These are phyloP conservation scores for Aspergillus puulaauensis DNA, from an alignment of 2,329 filamentous ascomycete genomes.

Conservation along the genomic window DNA sequence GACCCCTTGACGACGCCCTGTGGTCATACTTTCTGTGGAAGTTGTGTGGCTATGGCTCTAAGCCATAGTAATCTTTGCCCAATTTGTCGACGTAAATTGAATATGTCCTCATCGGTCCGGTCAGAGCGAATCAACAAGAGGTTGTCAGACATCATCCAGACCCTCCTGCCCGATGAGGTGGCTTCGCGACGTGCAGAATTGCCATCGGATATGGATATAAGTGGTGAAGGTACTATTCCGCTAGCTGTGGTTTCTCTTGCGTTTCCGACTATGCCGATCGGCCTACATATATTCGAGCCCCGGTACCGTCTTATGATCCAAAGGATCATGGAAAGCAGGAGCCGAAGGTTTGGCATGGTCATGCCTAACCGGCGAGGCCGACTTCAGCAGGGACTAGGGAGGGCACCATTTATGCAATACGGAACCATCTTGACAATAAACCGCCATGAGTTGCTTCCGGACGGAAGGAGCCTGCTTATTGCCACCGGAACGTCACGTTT, in stretches of 20 bases:
- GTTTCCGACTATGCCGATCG: conserved; percentile 80
- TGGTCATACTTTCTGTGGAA: conserved; percentile 85
- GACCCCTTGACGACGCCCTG: conserved; percentile 83
- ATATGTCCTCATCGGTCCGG: conserved; percentile 51
- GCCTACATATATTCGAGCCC: conserved; percentile 90
- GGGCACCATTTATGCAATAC: conserved; percentile 65
- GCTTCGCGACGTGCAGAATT: conserved; percentile 56
- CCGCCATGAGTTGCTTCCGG: conserved; percentile 69
- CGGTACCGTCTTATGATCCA: conserved; percentile 87
- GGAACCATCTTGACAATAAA: conserved; percentile 78
- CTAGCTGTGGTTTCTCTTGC: conserved; percentile 81
- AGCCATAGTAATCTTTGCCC: conserved; percentile 79
- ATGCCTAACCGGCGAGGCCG: conserved; percentile 61
- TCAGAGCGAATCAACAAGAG: conserved; percentile 60
- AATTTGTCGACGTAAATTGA: conserved; percentile 69
- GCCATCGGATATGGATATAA: conserved; percentile 51
- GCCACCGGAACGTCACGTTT: conserved; percentile 76
- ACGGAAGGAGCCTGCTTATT: conserved; percentile 80
- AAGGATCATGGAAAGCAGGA: conserved; percentile 67
- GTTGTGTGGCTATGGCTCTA: conserved; percentile 72
- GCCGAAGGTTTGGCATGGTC: conserved; percentile 82
- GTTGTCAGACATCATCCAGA: conserved; percentile 62
- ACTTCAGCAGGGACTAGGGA: conserved; percentile 54
- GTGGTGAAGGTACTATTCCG: conserved; percentile 62
- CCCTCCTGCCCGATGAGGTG: conserved; percentile 69